Evolutionary conservation across 345 rosid species (phyloP).

Genomic region (Gossypium turneri): DNA sequence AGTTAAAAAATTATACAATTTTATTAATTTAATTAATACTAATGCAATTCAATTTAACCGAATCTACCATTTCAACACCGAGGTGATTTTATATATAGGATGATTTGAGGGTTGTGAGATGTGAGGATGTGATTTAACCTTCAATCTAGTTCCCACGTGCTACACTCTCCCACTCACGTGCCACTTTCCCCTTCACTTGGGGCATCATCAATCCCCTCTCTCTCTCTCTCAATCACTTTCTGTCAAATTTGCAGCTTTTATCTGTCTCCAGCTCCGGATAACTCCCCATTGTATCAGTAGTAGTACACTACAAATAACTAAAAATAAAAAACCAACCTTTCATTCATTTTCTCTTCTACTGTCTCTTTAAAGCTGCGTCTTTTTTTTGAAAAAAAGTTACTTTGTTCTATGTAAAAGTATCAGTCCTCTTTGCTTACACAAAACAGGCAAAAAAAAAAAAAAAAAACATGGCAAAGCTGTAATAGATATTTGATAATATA

Average conservation of each 20-base stretch:
- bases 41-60: too few species aligned
- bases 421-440: neutral
- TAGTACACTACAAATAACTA: neutral
- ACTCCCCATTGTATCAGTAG: neutral
- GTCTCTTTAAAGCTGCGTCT: neutral
- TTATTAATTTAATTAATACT: too few species aligned
- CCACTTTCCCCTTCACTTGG: neutral
- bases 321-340: neutral
- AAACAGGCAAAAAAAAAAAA: constrained; percentile 13
- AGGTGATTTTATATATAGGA: too few species aligned
- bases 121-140: too few species aligned
- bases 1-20: rapidly evolving
- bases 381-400: neutral
- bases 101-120: too few species aligned
- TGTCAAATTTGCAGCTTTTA: neutral
- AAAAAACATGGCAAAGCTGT: neutral
- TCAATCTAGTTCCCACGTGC: constrained; percentile 29
- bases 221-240: neutral
- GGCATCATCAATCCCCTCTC: neutral
- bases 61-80: too few species aligned
- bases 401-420: constrained; percentile 7
- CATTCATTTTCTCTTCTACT: neutral
- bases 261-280: neutral
- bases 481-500: neutral
- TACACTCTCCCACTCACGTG: constrained; percentile 16